Conservation (phyloP, 305 asterid genomes). For the Petunia hybrid region DNA sequence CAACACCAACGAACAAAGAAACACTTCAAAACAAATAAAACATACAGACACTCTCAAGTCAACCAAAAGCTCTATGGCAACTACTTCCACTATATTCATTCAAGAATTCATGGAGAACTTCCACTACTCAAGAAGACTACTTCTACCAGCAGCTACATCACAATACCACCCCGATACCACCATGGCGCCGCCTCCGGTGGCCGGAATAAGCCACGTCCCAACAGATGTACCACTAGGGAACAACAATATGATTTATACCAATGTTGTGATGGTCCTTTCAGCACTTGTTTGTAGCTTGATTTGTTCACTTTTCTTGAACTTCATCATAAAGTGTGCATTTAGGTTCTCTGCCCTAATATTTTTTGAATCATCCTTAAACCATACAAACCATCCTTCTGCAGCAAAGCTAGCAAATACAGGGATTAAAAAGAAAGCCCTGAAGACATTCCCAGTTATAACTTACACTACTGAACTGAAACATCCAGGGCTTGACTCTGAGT, state of each 20-base stretch:
- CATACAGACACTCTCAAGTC: background rate
- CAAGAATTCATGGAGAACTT: slow-evolving; percentile 23
- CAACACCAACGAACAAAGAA: background rate
- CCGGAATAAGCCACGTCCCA: background rate
- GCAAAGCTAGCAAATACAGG: background rate
- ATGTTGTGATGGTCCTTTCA: background rate
- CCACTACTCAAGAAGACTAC: slow-evolving; percentile 28
- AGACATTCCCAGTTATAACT: slow-evolving; percentile 18
- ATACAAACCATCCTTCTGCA: background rate
- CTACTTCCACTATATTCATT: background rate
- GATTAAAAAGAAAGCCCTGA: slow-evolving; percentile 28
- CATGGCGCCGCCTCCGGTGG: background rate
- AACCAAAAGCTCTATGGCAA: background rate
- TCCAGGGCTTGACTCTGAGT: background rate
- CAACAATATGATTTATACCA: slow-evolving; percentile 34
- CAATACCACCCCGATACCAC: background rate
- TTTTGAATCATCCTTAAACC: background rate
- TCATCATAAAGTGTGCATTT: slow-evolving; percentile 19
- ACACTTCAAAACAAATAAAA: background rate
- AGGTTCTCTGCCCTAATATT: background rate
- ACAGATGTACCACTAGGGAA: background rate
- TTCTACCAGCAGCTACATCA: background rate
- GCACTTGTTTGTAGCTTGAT: slow-evolving; percentile 18
- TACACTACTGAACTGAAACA: slow-evolving; percentile 20
- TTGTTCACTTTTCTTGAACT: slow-evolving; percentile 27